These are phyloP conservation scores for Colletotrichum sansevieriae DNA, from an alignment of 2,329 filamentous ascomycete species.

Conservation along the genomic window DNA sequence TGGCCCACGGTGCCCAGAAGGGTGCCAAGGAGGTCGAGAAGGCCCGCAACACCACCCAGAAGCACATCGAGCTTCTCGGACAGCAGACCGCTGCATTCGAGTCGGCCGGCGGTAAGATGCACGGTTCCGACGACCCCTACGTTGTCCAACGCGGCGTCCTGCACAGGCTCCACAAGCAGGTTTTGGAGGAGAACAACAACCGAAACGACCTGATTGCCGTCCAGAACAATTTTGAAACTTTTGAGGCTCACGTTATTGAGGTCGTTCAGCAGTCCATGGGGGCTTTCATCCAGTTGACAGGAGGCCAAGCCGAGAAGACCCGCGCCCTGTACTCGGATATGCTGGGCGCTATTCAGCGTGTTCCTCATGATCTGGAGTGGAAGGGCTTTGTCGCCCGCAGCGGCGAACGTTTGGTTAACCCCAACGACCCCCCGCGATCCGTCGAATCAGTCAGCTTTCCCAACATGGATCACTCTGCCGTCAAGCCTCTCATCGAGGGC, in stretches of 20 bases:
- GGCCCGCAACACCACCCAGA: conserved; percentile 86
- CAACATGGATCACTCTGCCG: conserved; percentile 86
- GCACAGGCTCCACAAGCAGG: conserved; percentile 89
- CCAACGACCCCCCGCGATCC: conserved; percentile 78
- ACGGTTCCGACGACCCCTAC: conserved; percentile 86
- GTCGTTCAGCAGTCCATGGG: conserved; percentile 86
- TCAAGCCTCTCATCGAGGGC: conserved; percentile 87
- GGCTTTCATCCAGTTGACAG: conserved; percentile 84
- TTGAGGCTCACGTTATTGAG: conserved; percentile 87
- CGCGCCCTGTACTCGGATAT: conserved; percentile 88
- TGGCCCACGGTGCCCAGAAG: conserved; percentile 84
- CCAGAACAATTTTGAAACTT: conserved; percentile 90
- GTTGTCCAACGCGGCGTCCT: conserved; percentile 84
- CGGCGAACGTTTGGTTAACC: conserved; percentile 80
- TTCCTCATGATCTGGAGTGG: conserved; percentile 93
- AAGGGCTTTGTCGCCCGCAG: conserved; percentile 83
- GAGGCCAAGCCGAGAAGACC: conserved; percentile 84
- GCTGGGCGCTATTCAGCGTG: conserved; percentile 78
- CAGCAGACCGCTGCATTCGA: conserved; percentile 87
- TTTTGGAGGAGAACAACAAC: conserved; percentile 96
- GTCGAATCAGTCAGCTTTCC: conserved; percentile 84
- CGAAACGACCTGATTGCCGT: conserved; percentile 90
- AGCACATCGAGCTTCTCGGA: conserved; percentile 94
- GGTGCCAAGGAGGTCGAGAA: conserved; percentile 93
- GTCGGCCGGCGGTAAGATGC: conserved; percentile 78